Base-by-base conservation (phyloP, 2,329 filamentous ascomycete species). In the Pseudopithomyces chartarum region DNA sequence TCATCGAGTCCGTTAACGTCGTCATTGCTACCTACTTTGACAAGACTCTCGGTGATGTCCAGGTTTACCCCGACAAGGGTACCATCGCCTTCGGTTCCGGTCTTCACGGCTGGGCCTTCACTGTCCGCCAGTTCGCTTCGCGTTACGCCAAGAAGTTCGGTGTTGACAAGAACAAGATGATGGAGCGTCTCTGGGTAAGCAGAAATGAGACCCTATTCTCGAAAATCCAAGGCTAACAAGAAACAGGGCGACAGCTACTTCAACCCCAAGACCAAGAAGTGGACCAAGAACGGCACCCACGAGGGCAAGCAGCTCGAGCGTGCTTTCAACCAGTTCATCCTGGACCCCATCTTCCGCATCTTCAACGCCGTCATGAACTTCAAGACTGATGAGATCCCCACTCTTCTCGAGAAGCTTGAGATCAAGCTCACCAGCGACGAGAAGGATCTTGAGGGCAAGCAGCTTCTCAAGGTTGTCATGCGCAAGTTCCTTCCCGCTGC, bases 191-290 rank as follows among this genome's bases (percentile, higher is more conserved):
- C 71, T 99, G 95, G 95, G 89, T 91, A 82, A 80, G 87, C 75
- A 61, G 1, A 10, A 17, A 22, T 32, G 12, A 34, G 36, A 2
- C 6, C 8, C 42, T 2, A n/a, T 8, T 39, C 17, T 39, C 32
- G 29, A 50, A 63, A 75, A 60, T 73, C 63, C 62, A 15, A 8
- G 8, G 62, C 54, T 42, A 45, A 51, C 56, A 13, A 19, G n/a
- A 17, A 60, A 11, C 52, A 85, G 83, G 95, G 95, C 71, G 95
- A 99, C 89, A 97, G 92, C 87, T 99, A 87, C 88, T 99, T 99
- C 91, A 98, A 99, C 88, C 91, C 95, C 73, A 87, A 91, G 84
- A 99, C 95, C 86, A 99, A 98, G 92, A 99, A 99, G 89, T 99
- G 95, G 95, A 94, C 93, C 81, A 98, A 90, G 86, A 86, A 83